phyloP scores from a whole-genome alignment of 2,329 filamentous ascomycete species.

The Fusarium phyllophilum region DNA sequence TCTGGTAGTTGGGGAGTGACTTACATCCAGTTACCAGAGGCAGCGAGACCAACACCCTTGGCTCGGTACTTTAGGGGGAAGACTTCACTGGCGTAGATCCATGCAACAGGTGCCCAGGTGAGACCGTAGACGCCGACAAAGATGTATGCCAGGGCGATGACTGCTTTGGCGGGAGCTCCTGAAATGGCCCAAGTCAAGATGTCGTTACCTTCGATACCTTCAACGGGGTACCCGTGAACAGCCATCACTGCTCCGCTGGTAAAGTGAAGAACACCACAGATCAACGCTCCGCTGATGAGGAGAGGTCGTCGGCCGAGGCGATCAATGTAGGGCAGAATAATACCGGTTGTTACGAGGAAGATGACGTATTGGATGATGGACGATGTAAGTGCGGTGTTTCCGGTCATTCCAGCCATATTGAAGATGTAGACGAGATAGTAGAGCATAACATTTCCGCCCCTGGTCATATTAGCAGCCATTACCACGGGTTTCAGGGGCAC shows the following conservation, averaged over 20 bases:
- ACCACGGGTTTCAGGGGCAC: accelerated
- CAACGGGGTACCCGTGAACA: constrained; percentile 56
- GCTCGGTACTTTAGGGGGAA: constrained; percentile 60
- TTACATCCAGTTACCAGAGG: constrained; percentile 56
- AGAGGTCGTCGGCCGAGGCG: constrained; percentile 59
- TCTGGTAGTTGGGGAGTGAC: not conserved
- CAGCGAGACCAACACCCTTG: constrained; percentile 64
- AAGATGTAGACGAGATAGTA: constrained; percentile 73
- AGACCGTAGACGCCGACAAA: constrained; percentile 52
- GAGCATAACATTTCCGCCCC: constrained; percentile 63
- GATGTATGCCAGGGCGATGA: constrained; percentile 63
- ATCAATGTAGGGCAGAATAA: constrained; percentile 61
- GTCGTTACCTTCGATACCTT: constrained; percentile 57
- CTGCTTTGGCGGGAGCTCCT: constrained; percentile 57
- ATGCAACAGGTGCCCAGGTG: constrained; percentile 61
- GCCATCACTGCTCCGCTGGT: constrained; percentile 62
- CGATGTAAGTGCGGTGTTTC: constrained; percentile 55
- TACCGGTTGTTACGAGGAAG: constrained; percentile 62
- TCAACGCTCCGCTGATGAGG: constrained; percentile 57
- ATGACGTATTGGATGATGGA: constrained; percentile 66
- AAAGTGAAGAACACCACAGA: constrained; percentile 59
- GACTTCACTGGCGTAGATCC: constrained; percentile 69
- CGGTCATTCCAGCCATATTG: constrained; percentile 65
- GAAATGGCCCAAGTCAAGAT: constrained; percentile 58
- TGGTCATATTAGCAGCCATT: constrained; percentile 8